Percentiles rank a stretch among this genome's conserved stretches.
Conservation (phyloP, 208 protist species). For the Acanthamoeba rhysodes region DNA sequence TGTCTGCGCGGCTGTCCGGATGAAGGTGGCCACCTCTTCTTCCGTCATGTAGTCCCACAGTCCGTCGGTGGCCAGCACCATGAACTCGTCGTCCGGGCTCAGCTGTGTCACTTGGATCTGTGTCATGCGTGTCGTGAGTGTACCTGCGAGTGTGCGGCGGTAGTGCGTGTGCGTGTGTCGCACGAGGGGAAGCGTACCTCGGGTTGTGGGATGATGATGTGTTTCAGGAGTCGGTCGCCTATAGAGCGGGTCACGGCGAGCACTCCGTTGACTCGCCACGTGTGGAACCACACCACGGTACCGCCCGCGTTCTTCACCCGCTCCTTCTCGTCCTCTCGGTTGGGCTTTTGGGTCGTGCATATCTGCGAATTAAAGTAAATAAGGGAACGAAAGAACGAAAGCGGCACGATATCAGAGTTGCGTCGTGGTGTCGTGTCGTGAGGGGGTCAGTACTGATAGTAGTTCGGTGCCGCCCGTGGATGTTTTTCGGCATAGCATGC, state of each 20-base stretch:
- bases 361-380: background rate
- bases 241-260: constrained; percentile 53
- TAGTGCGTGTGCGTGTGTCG: too few species aligned
- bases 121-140: too few species aligned
- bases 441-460: background rate
- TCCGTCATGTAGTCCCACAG: constrained; percentile 53
- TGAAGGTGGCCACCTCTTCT: constrained; percentile 2
- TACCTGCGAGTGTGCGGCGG: background rate
- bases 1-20: background rate
- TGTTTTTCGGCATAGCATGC: constrained; percentile 3
- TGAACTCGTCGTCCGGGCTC: constrained; percentile 34
- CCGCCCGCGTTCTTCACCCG: constrained; percentile 34
- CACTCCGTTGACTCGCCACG: constrained; percentile 48
- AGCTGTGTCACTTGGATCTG: constrained; percentile 39
- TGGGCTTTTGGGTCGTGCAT: constrained; percentile 36
- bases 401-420: background rate
- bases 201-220: constrained; percentile 18
- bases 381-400: background rate
- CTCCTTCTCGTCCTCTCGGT: constrained; percentile 59
- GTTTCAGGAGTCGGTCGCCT: constrained; percentile 30
- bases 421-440: background rate
- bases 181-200: background rate
- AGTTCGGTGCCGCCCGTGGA: background rate
- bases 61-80: constrained; percentile 41
- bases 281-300: constrained; percentile 49